Percentiles rank a stretch among this genome's conserved stretches.
phyloP scores from a whole-genome alignment of 805 yeast species.

The Zygoascus flipseniorum region DNA sequence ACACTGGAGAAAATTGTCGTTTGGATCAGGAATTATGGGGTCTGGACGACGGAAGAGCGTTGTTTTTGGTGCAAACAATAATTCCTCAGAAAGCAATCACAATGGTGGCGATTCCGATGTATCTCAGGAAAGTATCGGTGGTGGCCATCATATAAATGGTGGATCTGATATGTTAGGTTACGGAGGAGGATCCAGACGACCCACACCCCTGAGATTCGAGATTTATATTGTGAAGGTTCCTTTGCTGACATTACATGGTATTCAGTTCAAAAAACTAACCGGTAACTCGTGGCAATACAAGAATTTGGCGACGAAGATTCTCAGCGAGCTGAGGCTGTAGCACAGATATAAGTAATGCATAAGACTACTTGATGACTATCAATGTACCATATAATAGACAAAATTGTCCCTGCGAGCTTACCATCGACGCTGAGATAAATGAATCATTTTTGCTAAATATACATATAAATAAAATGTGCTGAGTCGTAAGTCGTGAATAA shows the following conservation, averaged over 20 bases:
- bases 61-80: constrained; percentile 3
- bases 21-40: constrained; percentile 21
- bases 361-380: neutral
- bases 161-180: constrained; percentile 32
- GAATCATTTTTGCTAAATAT: neutral
- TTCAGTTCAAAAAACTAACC: constrained; percentile 84
- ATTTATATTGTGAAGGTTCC: constrained; percentile 90
- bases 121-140: constrained; percentile 22
- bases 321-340: constrained; percentile 60
- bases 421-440: neutral
- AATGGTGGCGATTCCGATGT: constrained; percentile 22
- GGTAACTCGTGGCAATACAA: constrained; percentile 96
- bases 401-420: neutral
- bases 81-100: constrained; percentile 11
- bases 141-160: constrained; percentile 17
- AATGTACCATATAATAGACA: neutral
- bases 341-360: neutral
- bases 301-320: constrained; percentile 77
- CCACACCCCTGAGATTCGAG: constrained; percentile 74
- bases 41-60: constrained; percentile 13
- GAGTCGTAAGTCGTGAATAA: neutral
- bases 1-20: constrained; percentile 23
- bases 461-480: neutral
- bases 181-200: neutral
- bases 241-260: constrained; percentile 72